Evolutionary conservation across 805 yeast species (phyloP), one percentile per base, ranked within the genome.

Genomic region (Yamadazyma sp.): DNA sequence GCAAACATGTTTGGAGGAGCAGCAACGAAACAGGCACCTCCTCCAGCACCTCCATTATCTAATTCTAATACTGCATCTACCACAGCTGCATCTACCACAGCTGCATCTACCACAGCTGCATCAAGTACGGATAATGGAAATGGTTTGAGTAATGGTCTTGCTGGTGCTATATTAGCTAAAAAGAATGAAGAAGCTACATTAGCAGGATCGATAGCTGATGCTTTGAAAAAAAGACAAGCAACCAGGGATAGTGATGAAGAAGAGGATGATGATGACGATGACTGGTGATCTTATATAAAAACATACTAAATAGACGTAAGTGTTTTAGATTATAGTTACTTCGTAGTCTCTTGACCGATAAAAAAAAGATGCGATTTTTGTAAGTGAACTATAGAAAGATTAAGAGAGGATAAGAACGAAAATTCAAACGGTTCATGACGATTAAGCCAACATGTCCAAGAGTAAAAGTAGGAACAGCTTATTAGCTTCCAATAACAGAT

Each of bases 141-240:
- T 4, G 18, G 13, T 10, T 21, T 33, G 7, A 19, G 41, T 10
- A 68, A 72, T 36, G 84, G 86, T 0, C 59, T 82, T 19, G 89
- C 89, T 1, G 80, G 78, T 34, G 89, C 89, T 0, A 56, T 83
- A 46, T 69, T 65, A 58, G 78, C 80, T 13, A 79, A 78, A 60
- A 72, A 78, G 46, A 73, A 72, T 38, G 82, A 75, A 37, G 86
- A 80, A 41, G 62, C 64, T 11, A 60, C 68, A 1, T 65, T 86
- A 48, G 93, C 91, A 9, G 89, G 87, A n/a, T 88, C 91, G 5
- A 66, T 88, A 40, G 96, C 96, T 0, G 86, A 85, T 40, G 96
- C 96, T 1, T 73, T 88, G 48, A 84, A 82, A 54, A 84, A 80
- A 34, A 75, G 93, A 55, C 66, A 63, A 40, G 71, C 62, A 8